phyloP scores from a whole-genome alignment of 2,329 filamentous ascomycete species.

The Sporothrix humicola region DNA sequence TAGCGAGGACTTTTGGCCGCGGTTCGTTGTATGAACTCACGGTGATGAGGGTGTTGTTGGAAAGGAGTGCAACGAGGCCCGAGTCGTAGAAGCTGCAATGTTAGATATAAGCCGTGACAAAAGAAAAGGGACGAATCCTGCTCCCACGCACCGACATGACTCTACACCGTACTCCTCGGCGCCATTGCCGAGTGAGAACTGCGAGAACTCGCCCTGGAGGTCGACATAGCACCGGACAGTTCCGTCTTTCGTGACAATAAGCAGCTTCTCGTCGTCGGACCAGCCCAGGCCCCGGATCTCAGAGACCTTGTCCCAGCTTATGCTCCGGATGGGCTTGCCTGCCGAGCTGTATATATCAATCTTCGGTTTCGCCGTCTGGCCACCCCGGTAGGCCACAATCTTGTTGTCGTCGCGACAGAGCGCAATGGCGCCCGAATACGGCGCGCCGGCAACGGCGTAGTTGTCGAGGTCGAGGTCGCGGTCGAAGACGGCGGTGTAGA shows the following conservation, averaged over 20 bases:
- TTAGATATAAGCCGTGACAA: background rate
- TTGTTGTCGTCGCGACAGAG: slow-evolving; percentile 89
- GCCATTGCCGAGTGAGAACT: slow-evolving; percentile 89
- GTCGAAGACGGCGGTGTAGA: slow-evolving; percentile 93
- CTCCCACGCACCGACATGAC: slow-evolving; percentile 67
- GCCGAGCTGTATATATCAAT: slow-evolving; percentile 96
- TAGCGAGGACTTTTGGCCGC: slow-evolving; percentile 79
- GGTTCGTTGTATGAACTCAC: slow-evolving; percentile 93
- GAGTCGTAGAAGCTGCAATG: slow-evolving; percentile 75
- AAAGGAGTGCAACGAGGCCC: slow-evolving; percentile 90
- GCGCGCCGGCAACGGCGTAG: slow-evolving; percentile 88
- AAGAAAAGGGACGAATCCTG: background rate
- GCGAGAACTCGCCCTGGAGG: slow-evolving; percentile 91
- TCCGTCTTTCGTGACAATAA: slow-evolving; percentile 88
- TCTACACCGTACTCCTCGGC: slow-evolving; percentile 86
- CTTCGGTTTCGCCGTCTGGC: slow-evolving; percentile 74
- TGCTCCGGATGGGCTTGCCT: slow-evolving; percentile 82
- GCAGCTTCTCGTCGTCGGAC: slow-evolving; percentile 92
- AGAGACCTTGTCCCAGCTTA: slow-evolving; percentile 88
- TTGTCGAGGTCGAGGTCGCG: slow-evolving; percentile 93
- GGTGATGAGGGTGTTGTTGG: slow-evolving; percentile 83
- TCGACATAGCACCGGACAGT: slow-evolving; percentile 89
- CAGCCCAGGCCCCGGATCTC: slow-evolving; percentile 84
- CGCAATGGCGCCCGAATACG: slow-evolving; percentile 90
- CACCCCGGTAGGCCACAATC: slow-evolving; percentile 76